A percentile compares a stretch with the other conserved stretches of the same genome.
Evolutionary conservation across 495 filamentous ascomycete genomes (phyloP).

Genomic region (Annulohypoxylon nitens): DNA sequence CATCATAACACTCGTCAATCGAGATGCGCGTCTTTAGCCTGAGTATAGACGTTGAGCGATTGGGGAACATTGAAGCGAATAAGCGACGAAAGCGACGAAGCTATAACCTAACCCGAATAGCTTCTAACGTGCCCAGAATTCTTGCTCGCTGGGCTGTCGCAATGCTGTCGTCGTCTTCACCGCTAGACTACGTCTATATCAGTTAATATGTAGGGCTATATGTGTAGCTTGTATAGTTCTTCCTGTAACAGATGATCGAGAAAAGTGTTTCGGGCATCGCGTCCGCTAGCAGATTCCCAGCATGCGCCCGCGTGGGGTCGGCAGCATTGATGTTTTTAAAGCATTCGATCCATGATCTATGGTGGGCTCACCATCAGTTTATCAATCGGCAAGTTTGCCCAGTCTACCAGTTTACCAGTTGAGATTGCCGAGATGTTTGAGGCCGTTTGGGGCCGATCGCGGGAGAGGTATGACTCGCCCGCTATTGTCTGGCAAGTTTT

Average conservation of each 20-base stretch:
- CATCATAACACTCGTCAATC: conserved; percentile 13
- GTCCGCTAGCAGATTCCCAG: conserved; percentile 10
- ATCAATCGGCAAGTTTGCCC: neutral
- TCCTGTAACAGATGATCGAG: conserved; percentile 34
- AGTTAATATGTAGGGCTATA: conserved; percentile 22
- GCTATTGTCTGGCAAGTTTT: conserved; percentile 20
- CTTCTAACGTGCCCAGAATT: conserved; percentile 11
- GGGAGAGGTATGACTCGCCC: conserved; percentile 32
- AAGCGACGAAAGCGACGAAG: neutral
- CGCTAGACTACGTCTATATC: conserved; percentile 34
- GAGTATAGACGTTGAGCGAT: neutral
- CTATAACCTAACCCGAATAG: conserved; percentile 10
- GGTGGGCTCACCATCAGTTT: conserved; percentile 14
- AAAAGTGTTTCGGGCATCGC: conserved; percentile 38
- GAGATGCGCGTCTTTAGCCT: conserved; percentile 7
- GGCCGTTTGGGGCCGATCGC: conserved; percentile 23
- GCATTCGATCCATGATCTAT: conserved; percentile 15
- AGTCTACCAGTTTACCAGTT: conserved; percentile 5
- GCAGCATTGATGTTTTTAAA: conserved; percentile 16
- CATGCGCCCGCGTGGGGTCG: conserved; percentile 36
- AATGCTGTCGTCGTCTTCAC: conserved; percentile 28
- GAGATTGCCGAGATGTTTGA: neutral
- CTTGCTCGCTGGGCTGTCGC: neutral
- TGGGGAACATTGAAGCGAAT: neutral
- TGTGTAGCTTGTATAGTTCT: conserved; percentile 14